A percentile compares a stretch with the other conserved stretches of the same genome.
These are phyloP conservation scores for Aspergillus arachidicola DNA, from an alignment of 2,329 filamentous ascomycete species.

Conservation along the genomic window DNA sequence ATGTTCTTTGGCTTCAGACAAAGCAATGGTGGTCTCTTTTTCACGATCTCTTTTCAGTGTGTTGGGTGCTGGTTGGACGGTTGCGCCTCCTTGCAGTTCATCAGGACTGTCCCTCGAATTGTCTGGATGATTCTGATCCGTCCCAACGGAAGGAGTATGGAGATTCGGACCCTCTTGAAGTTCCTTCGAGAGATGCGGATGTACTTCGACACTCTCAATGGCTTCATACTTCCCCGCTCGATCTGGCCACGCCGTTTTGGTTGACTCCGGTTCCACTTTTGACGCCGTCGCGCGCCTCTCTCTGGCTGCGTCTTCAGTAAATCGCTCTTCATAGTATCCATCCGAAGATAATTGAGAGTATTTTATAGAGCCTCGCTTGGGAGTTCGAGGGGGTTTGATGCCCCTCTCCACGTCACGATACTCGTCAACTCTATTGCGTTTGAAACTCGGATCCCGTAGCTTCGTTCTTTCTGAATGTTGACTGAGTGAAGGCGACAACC, in stretches of 20 bases:
- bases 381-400: constrained; percentile 11
- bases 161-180: background rate
- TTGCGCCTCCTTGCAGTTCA: constrained; percentile 42
- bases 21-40: constrained; percentile 8
- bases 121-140: constrained; percentile 10
- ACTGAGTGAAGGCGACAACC: constrained; percentile 26
- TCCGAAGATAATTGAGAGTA: constrained; percentile 7
- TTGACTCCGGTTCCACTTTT: background rate
- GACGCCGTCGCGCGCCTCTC: constrained; percentile 23
- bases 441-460: background rate
- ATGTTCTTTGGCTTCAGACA: constrained; percentile 6
- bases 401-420: constrained; percentile 26
- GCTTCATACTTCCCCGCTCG: constrained; percentile 9
- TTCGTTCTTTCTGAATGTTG: constrained; percentile 16
- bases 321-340: constrained; percentile 24
- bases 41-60: constrained; percentile 9
- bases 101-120: constrained; percentile 41
- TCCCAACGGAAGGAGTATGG: constrained; percentile 1
- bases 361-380: constrained; percentile 10
- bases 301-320: constrained; percentile 27
- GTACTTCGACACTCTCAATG: constrained; percentile 22
- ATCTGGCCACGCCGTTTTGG: background rate
- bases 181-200: background rate
- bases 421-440: constrained; percentile 14
- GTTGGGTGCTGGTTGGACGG: constrained; percentile 26